phyloP scores from a whole-genome alignment of 352 stramenopile species.

The Globisporangium uncinulatum region DNA sequence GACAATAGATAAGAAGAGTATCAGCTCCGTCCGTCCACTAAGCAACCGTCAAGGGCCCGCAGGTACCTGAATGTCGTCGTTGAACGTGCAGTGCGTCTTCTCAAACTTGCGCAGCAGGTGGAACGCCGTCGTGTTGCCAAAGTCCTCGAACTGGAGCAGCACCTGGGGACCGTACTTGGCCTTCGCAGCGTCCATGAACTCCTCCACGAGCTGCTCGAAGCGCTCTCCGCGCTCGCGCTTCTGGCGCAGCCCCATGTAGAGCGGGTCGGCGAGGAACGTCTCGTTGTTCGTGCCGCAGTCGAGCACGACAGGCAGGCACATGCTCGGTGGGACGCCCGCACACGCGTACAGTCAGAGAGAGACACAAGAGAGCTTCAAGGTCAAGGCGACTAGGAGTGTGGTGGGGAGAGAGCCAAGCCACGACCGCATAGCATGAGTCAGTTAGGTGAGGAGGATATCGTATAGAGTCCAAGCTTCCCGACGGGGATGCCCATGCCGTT shows the following conservation, averaged over 20 bases:
- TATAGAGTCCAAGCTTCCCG: conserved; percentile 93
- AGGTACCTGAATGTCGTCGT: conserved; percentile 92
- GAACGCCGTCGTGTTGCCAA: conserved; percentile 86
- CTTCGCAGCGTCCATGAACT: conserved; percentile 94
- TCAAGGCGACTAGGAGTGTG: conserved; percentile 3
- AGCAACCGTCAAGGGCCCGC: no score
- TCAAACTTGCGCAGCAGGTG: conserved; percentile 80
- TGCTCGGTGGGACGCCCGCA: conserved; percentile 76
- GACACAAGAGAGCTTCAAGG: background rate
- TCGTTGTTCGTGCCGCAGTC: conserved; percentile 79
- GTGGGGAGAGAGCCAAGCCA: background rate
- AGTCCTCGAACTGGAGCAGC: conserved; percentile 87
- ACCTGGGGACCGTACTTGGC: conserved; percentile 83
- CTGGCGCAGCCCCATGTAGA: conserved; percentile 93
- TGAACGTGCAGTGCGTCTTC: conserved; percentile 88
- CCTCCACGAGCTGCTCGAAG: conserved; percentile 94
- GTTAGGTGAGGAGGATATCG: conserved; percentile 13
- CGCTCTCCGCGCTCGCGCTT: conserved; percentile 82
- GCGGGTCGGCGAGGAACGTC: conserved; percentile 87
- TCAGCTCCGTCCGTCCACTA: no score
- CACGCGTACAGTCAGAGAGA: conserved; percentile 29
- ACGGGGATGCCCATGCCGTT: conserved; percentile 99
- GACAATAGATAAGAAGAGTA: no score
- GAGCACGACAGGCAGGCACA: background rate
- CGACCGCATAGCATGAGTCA: background rate